A percentile compares a stretch with the other conserved stretches of the same genome.
Evolutionary conservation across 2,329 filamentous ascomycete species (phyloP).

Genomic region (Ceratocystis smalleyi): DNA sequence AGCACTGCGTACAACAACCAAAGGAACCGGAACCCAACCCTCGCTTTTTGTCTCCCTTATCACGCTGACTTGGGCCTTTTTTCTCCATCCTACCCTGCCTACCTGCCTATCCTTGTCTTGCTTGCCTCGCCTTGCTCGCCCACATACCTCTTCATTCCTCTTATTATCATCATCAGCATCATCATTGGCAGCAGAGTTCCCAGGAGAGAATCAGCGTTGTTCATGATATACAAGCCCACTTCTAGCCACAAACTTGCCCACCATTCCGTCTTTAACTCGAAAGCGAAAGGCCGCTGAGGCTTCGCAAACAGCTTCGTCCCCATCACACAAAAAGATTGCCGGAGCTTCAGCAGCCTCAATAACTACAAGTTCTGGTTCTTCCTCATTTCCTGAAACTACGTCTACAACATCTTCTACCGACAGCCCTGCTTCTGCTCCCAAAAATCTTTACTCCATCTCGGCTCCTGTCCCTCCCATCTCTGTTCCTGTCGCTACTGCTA

Average conservation of each 20-base stretch:
- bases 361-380: conserved; percentile 31
- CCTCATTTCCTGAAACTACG: conserved; percentile 41
- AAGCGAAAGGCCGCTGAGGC: conserved; percentile 53
- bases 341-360: conserved; percentile 30
- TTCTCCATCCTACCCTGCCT: background rate
- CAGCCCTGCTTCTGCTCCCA: background rate
- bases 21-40: background rate
- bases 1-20: background rate
- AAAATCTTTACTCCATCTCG: background rate
- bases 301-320: conserved; percentile 29
- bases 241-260: conserved; percentile 20
- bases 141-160: background rate
- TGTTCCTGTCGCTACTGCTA: conserved; percentile 23
- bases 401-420: conserved; percentile 3
- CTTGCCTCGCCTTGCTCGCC: background rate
- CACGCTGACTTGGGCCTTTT: background rate
- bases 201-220: background rate
- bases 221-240: background rate
- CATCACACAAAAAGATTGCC: conserved; percentile 38
- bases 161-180: background rate
- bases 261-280: conserved; percentile 43
- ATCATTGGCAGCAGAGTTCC: background rate
- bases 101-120: background rate
- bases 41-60: conserved; percentile 1
- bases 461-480: background rate